Percentiles rank a stretch among this genome's conserved stretches.
Conservation (phyloP, 257 asterid species). For the Oldenlandia corymbosa region DNA sequence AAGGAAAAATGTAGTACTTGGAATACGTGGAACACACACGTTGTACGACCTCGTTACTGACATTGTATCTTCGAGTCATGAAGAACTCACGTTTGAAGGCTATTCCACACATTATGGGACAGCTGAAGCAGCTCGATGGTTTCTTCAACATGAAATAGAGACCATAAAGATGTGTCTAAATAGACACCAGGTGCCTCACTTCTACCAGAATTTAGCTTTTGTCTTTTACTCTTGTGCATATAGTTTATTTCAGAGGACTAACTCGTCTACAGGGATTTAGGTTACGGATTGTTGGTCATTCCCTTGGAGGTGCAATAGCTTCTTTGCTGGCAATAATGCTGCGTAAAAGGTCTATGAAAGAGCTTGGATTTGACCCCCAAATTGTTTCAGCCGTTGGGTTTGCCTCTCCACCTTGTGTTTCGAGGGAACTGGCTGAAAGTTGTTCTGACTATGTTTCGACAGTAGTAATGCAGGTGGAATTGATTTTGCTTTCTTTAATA, state of each 20-base stretch:
- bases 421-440: constrained; percentile 81
- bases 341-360: constrained; percentile 51
- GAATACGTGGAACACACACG: constrained; percentile 94
- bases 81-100: constrained; percentile 73
- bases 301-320: constrained; percentile 91
- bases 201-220: constrained; percentile 10
- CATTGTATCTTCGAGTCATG: constrained; percentile 70
- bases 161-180: constrained; percentile 67
- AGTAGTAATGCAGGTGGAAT: constrained; percentile 79
- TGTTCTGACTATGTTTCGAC: constrained; percentile 81
- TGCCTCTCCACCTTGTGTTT: constrained; percentile 93
- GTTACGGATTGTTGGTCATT: constrained; percentile 98
- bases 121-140: constrained; percentile 97
- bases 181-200: constrained; percentile 61
- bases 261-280: constrained; percentile 90
- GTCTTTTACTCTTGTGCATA: background rate
- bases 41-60: constrained; percentile 84
- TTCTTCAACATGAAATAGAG: constrained; percentile 60
- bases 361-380: constrained; percentile 86
- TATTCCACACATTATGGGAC: constrained; percentile 86
- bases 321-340: constrained; percentile 92
- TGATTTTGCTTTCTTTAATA: constrained; percentile 3
- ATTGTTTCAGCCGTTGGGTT: constrained; percentile 72
- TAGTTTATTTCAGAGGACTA: constrained; percentile 28
- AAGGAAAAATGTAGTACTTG: constrained; percentile 69